A percentile compares a stretch with the other conserved stretches of the same genome.
phyloP scores from a whole-genome alignment of 495 filamentous ascomycete species.

The Recurvomyces mirabilis region DNA sequence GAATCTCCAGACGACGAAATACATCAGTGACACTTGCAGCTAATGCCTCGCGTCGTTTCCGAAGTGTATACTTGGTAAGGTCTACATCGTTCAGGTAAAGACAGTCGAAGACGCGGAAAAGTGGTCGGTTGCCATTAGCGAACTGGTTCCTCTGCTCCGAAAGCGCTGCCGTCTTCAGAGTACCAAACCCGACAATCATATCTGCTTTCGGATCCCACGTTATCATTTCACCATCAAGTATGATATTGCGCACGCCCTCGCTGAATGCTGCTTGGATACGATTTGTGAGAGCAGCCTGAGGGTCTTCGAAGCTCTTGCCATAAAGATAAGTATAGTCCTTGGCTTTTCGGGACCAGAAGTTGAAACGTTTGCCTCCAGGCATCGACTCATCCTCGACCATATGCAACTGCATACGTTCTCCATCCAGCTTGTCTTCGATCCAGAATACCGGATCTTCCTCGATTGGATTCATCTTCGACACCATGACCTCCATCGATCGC shows the following conservation, averaged over 20 bases:
- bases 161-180: conserved; percentile 82
- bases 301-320: conserved; percentile 63
- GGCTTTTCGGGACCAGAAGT: conserved; percentile 90
- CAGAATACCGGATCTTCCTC: conserved; percentile 70
- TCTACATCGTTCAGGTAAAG: conserved; percentile 72
- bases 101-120: conserved; percentile 83
- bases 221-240: conserved; percentile 96
- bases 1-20: conserved; percentile 71
- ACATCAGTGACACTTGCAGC: conserved; percentile 52
- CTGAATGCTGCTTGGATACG: conserved; percentile 71
- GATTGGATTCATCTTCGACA: conserved; percentile 55
- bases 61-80: conserved; percentile 70
- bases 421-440: conserved; percentile 97
- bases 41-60: conserved; percentile 69
- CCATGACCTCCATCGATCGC: conserved; percentile 73
- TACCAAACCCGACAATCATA: conserved; percentile 79
- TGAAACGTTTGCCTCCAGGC: conserved; percentile 62
- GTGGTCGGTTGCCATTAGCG: conserved; percentile 55
- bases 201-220: conserved; percentile 91
- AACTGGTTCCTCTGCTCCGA: conserved; percentile 70
- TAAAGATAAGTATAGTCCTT: conserved; percentile 97
- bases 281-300: conserved; percentile 65
- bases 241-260: conserved; percentile 67
- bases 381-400: conserved; percentile 61
- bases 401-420: conserved; percentile 94